phyloP scores from a whole-genome alignment of 1,139 yeast genomes.

The Magnusiomyces clavatus region DNA sequence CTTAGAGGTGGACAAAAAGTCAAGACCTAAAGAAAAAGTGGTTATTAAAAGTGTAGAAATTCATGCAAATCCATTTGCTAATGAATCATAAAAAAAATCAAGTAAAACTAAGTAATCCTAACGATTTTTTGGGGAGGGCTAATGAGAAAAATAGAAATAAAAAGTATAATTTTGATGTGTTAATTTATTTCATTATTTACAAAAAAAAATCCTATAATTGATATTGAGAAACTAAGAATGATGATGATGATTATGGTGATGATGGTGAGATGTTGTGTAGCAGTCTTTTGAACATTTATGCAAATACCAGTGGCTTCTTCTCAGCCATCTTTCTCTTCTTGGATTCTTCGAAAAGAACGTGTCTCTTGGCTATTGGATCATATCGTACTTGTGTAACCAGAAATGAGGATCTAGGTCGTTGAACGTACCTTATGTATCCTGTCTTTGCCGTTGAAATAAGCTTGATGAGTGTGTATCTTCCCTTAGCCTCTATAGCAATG shows the following conservation, averaged over 20 bases:
- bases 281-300: slow-evolving; percentile 1
- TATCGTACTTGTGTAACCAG: slow-evolving; percentile 76
- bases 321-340: slow-evolving; percentile 79
- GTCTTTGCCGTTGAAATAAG: slow-evolving; percentile 80
- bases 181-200: neutral
- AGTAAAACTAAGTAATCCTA: too few relatives aligned
- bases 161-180: neutral
- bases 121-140: too few relatives aligned
- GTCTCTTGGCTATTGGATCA: slow-evolving; percentile 72
- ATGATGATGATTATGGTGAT: too few relatives aligned
- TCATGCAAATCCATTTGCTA: slow-evolving; percentile 36
- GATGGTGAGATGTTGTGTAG: too few relatives aligned
- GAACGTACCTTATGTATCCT: slow-evolving; percentile 73
- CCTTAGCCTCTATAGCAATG: slow-evolving; percentile 13
- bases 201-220: neutral
- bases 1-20: slow-evolving; percentile 34
- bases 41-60: slow-evolving; percentile 36
- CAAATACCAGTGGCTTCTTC: slow-evolving; percentile 31
- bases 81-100: slow-evolving; percentile 1
- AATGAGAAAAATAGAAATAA: neutral
- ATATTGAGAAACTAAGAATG: neutral
- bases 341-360: slow-evolving; percentile 81
- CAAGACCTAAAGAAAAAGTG: slow-evolving; percentile 36
- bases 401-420: slow-evolving; percentile 76
- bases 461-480: slow-evolving; percentile 47